phyloP scores from a whole-genome alignment of 306 rosid species.

The Rosa lucieae region DNA sequence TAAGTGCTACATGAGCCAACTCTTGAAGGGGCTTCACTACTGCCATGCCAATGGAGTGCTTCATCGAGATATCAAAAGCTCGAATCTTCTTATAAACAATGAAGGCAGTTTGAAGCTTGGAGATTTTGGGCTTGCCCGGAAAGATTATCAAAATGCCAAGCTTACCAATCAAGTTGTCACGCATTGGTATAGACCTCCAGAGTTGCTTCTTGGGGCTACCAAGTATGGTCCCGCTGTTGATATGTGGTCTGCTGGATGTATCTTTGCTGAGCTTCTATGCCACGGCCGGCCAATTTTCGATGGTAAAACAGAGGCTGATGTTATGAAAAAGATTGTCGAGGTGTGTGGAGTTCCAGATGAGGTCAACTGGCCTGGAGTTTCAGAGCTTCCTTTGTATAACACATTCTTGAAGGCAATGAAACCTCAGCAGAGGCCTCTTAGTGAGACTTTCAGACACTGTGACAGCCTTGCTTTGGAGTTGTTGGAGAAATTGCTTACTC shows the following conservation, averaged over 20 bases:
- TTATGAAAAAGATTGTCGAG: conserved; percentile 45
- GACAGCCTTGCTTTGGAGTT: conserved; percentile 47
- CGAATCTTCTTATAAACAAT: conserved; percentile 49
- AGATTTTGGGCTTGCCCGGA: conserved; percentile 57
- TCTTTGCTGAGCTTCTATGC: conserved; percentile 46
- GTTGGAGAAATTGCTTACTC: conserved; percentile 48
- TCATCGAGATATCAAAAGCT: conserved; percentile 54
- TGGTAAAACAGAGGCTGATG: conserved; percentile 45
- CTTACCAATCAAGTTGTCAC: conserved; percentile 52
- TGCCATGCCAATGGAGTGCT: conserved; percentile 58
- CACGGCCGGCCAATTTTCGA: conserved; percentile 49
- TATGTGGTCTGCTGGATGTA: conserved; percentile 57
- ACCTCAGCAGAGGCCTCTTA: conserved; percentile 40
- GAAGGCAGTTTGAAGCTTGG: conserved; percentile 56
- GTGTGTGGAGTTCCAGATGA: conserved; percentile 56
- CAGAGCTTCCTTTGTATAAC: conserved; percentile 47
- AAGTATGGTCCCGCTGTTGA: conserved; percentile 53
- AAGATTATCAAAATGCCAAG: conserved; percentile 40
- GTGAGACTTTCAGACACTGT: conserved; percentile 47
- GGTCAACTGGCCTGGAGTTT: conserved; percentile 53
- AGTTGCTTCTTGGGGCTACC: conserved; percentile 50
- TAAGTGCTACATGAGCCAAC: conserved; percentile 56
- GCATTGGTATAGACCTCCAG: conserved; percentile 54
- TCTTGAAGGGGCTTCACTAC: conserved; percentile 49
- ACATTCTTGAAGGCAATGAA: conserved; percentile 32